Evolutionary conservation across 768 basidiomycete genomes (phyloP), one percentile per base, ranked within the genome.

Genomic region (Sistotremastrum niveocremeum): DNA sequence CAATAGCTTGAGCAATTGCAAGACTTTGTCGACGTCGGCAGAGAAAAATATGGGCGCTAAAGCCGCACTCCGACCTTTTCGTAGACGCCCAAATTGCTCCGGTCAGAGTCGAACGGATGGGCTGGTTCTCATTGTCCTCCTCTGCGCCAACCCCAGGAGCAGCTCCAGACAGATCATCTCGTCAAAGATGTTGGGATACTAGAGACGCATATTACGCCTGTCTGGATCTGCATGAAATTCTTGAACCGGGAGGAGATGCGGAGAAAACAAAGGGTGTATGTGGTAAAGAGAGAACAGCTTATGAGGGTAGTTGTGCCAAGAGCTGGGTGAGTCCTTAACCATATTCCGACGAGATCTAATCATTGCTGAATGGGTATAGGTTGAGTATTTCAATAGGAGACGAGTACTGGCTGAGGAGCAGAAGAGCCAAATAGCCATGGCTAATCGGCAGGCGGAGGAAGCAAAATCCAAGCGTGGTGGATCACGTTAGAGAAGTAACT

Each of bases 301-400:
- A 93, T 62, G 76, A 84, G 45, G 62, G 65, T 48, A 77, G 71
- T 53, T 94, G 90, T 58, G 87, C 86, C 2, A 81, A 77, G 62
- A 91, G 89, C 62, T 94, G 89, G 89, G 90, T 89, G 60, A 47
- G 80, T 71, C 12, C 43, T 3, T 30, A 20, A 44, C 47, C 28
- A 31, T 29, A 7, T 37, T 7, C 35, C 40, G 12, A 40, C 39
- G 4, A 32, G 37, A 45, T 42, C 28, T 32, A 5, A 10, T 43
- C 40, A 6, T 41, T 4, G 31, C 30, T 37, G 37, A 28, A 30
- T 46, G 31, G 20, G 9, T 7, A 34, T 53, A 97, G 93, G 81
- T 97, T 55, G 85, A 86, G 30, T 94, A 97, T 61, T 95, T 97
- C 57, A 94, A 95, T 66, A 84, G 88, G 60, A 77, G 90, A 34